phyloP scores from a whole-genome alignment of 139 green algal species.

The Yamagishiella unicocca region DNA sequence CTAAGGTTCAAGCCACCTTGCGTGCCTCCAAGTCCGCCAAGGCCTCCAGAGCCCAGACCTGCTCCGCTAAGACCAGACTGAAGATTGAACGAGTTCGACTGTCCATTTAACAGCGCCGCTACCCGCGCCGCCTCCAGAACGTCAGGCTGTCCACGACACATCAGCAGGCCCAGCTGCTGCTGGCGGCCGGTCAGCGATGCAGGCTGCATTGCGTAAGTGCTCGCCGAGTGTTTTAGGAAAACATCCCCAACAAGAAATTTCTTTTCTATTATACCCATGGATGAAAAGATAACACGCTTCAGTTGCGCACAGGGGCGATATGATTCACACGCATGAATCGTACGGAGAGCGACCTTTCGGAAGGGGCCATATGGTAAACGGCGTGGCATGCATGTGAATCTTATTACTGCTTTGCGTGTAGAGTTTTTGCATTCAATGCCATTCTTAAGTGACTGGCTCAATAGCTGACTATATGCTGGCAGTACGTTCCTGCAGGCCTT shows the following conservation, averaged over 20 bases:
- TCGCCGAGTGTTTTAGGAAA: background rate
- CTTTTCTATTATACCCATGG: too few species aligned
- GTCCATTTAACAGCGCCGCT: conserved; percentile 2
- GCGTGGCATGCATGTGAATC: too few species aligned
- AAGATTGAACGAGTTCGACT: background rate
- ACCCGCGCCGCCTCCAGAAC: conserved; percentile 30
- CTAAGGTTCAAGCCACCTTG: background rate
- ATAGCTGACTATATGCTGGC: too few species aligned
- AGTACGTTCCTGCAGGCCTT: too few species aligned
- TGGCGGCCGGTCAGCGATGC: background rate
- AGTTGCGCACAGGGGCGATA: too few species aligned
- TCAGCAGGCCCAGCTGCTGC: conserved; percentile 20
- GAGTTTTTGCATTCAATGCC: too few species aligned
- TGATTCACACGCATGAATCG: background rate
- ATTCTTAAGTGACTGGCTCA: too few species aligned
- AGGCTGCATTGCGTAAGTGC: conserved; percentile 28
- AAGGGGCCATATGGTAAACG: background rate
- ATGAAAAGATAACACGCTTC: too few species aligned
- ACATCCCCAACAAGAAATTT: background rate
- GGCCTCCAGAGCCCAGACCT: background rate
- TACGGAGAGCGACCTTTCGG: background rate
- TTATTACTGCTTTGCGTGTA: too few species aligned
- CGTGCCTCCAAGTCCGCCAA: background rate
- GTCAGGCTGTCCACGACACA: conserved; percentile 18
- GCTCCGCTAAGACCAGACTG: conserved; percentile 6